phyloP scores from a whole-genome alignment of 805 yeast species.

The Saccharomyces kudriavzevii region DNA sequence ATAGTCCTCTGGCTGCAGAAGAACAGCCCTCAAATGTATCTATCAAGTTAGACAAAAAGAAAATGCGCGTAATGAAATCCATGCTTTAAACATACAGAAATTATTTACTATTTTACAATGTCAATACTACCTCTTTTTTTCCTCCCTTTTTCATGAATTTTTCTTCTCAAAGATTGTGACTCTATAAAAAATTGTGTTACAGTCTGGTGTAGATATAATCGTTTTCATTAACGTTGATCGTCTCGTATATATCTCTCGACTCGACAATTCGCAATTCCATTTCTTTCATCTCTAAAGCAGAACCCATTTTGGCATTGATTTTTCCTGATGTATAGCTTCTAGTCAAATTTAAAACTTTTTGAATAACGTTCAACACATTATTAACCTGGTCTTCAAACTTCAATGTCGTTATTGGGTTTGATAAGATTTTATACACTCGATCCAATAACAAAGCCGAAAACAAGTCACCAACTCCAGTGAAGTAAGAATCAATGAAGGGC shows the following conservation, averaged over 20 bases:
- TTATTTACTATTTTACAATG: neutral
- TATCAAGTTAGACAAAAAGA: neutral
- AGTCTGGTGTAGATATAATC: constrained; percentile 11
- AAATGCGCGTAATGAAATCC: neutral
- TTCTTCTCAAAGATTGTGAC: neutral
- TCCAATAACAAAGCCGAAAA: constrained; percentile 75
- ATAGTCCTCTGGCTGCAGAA: neutral
- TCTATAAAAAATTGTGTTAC: neutral
- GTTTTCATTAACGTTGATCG: neutral
- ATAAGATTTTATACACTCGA: constrained; percentile 37
- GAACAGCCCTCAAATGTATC: neutral
- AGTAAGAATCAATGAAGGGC: constrained; percentile 66
- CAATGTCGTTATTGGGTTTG: constrained; percentile 1
- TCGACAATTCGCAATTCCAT: constrained; percentile 67
- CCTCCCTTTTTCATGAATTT: neutral
- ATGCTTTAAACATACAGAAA: neutral
- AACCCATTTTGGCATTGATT: constrained; percentile 41
- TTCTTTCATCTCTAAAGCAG: constrained; percentile 52
- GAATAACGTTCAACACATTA: constrained; percentile 29
- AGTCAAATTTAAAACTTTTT: constrained; percentile 23
- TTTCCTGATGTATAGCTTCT: constrained; percentile 14
- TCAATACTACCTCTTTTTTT: neutral
- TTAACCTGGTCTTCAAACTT: constrained; percentile 20
- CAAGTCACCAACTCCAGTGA: constrained; percentile 92
- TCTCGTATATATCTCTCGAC: constrained; percentile 36